Conservation (phyloP, 495 filamentous ascomycete genomes). For the Xanthoparmelia taractica region DNA sequence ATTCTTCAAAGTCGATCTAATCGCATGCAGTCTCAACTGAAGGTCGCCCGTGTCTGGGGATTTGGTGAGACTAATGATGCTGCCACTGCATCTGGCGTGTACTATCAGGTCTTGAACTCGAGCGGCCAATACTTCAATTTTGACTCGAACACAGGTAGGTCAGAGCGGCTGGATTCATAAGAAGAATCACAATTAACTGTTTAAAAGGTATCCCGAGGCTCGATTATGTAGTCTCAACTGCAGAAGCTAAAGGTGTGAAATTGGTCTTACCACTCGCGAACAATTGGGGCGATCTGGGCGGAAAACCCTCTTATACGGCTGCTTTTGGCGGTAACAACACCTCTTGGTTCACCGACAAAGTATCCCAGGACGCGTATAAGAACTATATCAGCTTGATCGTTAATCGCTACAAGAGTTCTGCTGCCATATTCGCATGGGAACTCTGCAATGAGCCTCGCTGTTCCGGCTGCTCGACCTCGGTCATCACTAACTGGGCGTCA, state of each 20-base stretch:
- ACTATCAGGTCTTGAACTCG: constrained; percentile 32
- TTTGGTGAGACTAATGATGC: constrained; percentile 36
- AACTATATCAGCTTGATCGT: constrained; percentile 58
- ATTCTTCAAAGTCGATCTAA: background rate
- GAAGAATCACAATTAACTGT: background rate
- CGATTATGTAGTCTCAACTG: constrained; percentile 57
- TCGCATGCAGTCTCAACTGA: constrained; percentile 43
- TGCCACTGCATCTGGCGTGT: constrained; percentile 24
- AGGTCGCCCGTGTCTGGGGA: constrained; percentile 65
- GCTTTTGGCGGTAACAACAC: constrained; percentile 52
- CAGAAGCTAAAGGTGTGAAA: constrained; percentile 50
- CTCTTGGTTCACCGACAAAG: constrained; percentile 50
- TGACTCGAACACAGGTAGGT: constrained; percentile 21
- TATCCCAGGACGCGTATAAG: constrained; percentile 52
- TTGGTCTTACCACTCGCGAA: constrained; percentile 44
- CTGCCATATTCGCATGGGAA: constrained; percentile 65
- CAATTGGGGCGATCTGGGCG: constrained; percentile 58
- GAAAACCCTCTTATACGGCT: constrained; percentile 54
- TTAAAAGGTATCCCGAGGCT: constrained; percentile 53
- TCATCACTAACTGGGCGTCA: constrained; percentile 57
- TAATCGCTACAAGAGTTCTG: constrained; percentile 46
- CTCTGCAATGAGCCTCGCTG: constrained; percentile 65
- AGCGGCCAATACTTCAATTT: constrained; percentile 32
- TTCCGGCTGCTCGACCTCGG: constrained; percentile 48
- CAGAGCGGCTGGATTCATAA: background rate